Base-by-base conservation (phyloP, 2,329 filamentous ascomycete species). In the Zymoseptoria tritici region DNA sequence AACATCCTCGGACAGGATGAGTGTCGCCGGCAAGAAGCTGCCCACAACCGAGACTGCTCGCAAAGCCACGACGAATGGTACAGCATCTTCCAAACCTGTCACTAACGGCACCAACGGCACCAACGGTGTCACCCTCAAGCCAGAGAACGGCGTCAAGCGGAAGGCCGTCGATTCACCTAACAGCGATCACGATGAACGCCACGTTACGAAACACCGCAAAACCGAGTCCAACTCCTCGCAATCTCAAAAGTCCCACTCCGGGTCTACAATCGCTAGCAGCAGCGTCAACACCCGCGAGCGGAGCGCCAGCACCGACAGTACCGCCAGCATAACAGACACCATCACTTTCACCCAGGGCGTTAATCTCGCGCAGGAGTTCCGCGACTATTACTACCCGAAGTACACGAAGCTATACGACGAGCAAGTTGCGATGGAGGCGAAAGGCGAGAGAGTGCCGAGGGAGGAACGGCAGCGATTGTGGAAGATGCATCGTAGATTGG, bases 401-500 rank as follows among this genome's bases (percentile, higher is more conserved):
- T 87, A 87, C 66, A 78, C 79, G 65, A 72, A 78, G 66, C 70
- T 85, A 66, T 83, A 86, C 69, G 79, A 80, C 67, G 70, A 74
- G 63, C 66, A 78, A 61, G 71, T 70, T 0, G 74, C 75, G n/a
- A 71, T 67, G 57, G 64, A 69, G 62, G 59, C 55, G 36, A 64
- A 64, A n/a, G 68, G 71, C 9, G 71, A 72, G 63, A 59, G 21
- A 21, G 68, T 73, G 8, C 62, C 61, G 4, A 59, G 61, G 51
- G 67, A 77, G 21, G 81, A 85, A 66, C 72, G 83, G 61, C 77
- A 80, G 51, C 76, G 78, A 60, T 68, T 86, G 57, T 78, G 79
- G 67, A 77, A 74, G 60, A 81, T 83, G 78, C 82, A 84, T 69
- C 72, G 73, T 65, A 76, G 77, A 64, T 71, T 85, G 53, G 77